Percentiles rank a stretch among this genome's conserved stretches.
These are phyloP conservation scores for Guadua angustifolia DNA, from an alignment of 176 grass and related monocot species.

Conservation along the genomic window DNA sequence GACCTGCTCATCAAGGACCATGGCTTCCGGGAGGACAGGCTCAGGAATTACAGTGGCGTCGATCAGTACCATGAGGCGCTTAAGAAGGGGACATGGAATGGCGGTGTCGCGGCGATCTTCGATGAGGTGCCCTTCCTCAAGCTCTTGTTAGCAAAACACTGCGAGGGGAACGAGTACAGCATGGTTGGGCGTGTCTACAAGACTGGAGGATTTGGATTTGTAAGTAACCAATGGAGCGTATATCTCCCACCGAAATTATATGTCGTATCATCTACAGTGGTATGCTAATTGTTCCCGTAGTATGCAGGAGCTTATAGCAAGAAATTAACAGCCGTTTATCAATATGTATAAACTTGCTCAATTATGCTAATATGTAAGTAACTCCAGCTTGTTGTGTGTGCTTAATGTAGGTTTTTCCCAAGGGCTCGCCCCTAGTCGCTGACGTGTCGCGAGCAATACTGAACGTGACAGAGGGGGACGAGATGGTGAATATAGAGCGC, in stretches of 20 bases:
- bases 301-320: neutral
- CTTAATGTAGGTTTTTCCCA: neutral
- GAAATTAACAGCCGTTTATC: too few species aligned
- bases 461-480: neutral
- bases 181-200: conserved; percentile 59
- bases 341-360: too few species aligned
- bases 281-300: too few species aligned
- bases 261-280: too few species aligned
- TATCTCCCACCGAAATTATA: too few species aligned
- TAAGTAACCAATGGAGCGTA: neutral
- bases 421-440: neutral
- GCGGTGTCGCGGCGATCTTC: conserved; percentile 54
- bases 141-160: conserved; percentile 49
- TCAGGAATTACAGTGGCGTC: conserved; percentile 46
- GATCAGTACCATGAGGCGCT: conserved; percentile 60
- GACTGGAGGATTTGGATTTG: neutral
- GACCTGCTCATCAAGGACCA: conserved; percentile 31
- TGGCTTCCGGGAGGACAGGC: conserved; percentile 29
- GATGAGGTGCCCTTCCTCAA: conserved; percentile 73
- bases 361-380: neutral
- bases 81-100: conserved; percentile 26
- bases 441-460: neutral
- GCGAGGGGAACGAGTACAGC: conserved; percentile 22
- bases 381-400: neutral
- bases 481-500: neutral